Base-by-base conservation (phyloP, 176 grass and related monocot species). In the Panicum miliaceum region DNA sequence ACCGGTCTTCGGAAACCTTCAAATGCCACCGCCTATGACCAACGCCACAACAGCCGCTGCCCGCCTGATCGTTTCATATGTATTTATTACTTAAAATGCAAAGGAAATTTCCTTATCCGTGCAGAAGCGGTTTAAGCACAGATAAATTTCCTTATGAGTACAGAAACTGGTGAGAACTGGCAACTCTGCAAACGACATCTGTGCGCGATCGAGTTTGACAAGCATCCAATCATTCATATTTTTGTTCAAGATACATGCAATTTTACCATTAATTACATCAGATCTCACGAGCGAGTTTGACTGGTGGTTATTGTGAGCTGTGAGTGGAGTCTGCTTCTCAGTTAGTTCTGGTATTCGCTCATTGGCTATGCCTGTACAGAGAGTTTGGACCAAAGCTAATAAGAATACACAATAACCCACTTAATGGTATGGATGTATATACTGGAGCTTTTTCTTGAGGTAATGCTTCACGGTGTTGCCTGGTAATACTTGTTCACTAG, bases 401-500 rank as follows among this genome's bases (percentile, higher is more conserved):
- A 65, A 3, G 12, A 50, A 54, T 75, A 75, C 14, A n/a, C 64
- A 34, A 56, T 12, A 35, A 61, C 65, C 36, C 27, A 47, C 25
- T 45, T 60, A 61, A 19, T 71, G 37, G 19, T 59, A 68, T 34
- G 13, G 18, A 75, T 65, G 15, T 43, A 60, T 73, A 19, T 65
- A 43, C 48, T 27, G 27, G 5, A 46, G 58, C 22, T 58, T 29
- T 29, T 54, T 42, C 58, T 46, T 35, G 6, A 27, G 25, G 64
- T n/a, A 0, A 1, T 18, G 67, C 15, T 77, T 94, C 81, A 94
- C 8, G 16, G 66, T 46, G 64, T 80, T 79, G 62, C 71, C 35
- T 87, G 71, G 83, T 98, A 95, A 76, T 93, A 98, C 63, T 98
- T 95, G 78, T 70, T 83, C 27, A 90, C 70, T 22, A 98, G 85